A percentile compares a stretch with the other conserved stretches of the same genome.
Evolutionary conservation across 2,329 filamentous ascomycete genomes (phyloP).

Genomic region (Colletotrichum euphorbiae): DNA sequence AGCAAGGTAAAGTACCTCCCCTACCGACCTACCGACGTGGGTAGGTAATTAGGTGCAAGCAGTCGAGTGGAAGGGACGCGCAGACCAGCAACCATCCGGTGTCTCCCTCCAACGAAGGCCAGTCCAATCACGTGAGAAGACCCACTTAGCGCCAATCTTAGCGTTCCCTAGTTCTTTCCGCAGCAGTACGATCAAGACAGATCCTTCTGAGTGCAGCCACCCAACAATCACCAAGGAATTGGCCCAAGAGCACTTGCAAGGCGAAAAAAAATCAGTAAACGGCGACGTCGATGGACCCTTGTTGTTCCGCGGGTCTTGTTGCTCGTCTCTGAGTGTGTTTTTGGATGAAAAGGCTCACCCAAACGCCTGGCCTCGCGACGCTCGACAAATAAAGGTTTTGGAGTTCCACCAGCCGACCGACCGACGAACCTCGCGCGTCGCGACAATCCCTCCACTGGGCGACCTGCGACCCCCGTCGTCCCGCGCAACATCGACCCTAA

Average conservation of each 20-base stretch:
- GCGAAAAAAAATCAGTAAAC: constrained; percentile 30
- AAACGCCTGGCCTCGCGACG: constrained; percentile 47
- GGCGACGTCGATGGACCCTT: constrained; percentile 34
- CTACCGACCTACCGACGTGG: background rate
- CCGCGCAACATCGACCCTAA: constrained; percentile 32
- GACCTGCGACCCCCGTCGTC: constrained; percentile 39
- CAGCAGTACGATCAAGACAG: constrained; percentile 53
- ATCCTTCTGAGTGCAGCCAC: constrained; percentile 47
- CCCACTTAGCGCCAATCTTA: constrained; percentile 40
- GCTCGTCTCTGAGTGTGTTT: constrained; percentile 36
- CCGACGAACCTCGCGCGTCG: constrained; percentile 42
- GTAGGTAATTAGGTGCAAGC: too few species aligned
- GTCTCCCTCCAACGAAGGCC: background rate
- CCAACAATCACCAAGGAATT: constrained; percentile 44
- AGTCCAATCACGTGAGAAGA: constrained; percentile 17
- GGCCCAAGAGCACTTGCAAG: constrained; percentile 35
- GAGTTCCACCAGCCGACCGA: constrained; percentile 52
- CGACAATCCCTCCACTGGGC: constrained; percentile 40
- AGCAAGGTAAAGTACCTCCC: background rate
- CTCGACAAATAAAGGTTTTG: constrained; percentile 52
- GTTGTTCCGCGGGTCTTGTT: constrained; percentile 38
- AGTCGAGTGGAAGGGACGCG: background rate
- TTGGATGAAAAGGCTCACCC: constrained; percentile 48
- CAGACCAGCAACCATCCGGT: background rate
- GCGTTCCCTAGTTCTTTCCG: constrained; percentile 42